phyloP scores from a whole-genome alignment of 345 rosid genomes.

The Hibiscus mutabilis region DNA sequence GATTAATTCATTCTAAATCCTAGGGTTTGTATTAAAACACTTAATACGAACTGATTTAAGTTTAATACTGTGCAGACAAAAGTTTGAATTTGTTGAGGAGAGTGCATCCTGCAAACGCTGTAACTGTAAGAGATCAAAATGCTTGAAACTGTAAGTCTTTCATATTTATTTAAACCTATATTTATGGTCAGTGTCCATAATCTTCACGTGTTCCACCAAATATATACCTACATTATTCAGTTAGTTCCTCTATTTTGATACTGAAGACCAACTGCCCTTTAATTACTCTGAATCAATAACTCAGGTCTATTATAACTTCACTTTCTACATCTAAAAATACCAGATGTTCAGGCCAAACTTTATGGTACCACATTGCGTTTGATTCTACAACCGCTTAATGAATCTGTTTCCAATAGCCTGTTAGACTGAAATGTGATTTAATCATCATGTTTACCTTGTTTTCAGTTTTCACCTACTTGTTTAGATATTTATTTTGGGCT shows the following conservation, averaged over 20 bases:
- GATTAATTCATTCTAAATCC: slow-evolving; percentile 1
- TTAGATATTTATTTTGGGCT: not conserved
- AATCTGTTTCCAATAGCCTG: not conserved
- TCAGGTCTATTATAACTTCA: not conserved
- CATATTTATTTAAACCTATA: slow-evolving; percentile 1
- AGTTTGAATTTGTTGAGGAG: slow-evolving; percentile 32
- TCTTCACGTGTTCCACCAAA: not conserved
- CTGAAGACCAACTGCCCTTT: not conserved
- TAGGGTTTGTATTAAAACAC: not conserved
- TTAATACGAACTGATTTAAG: slow-evolving; percentile 1
- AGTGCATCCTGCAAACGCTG: slow-evolving; percentile 69
- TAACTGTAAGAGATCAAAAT: slow-evolving; percentile 79
- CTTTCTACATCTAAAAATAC: not conserved
- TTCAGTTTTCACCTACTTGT: not conserved
- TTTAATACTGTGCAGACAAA: slow-evolving; percentile 29
- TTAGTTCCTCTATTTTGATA: not conserved
- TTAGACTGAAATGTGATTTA: not conserved
- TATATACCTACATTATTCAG: not conserved
- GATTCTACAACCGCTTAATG: not conserved
- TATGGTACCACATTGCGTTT: not conserved
- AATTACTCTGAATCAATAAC: not conserved
- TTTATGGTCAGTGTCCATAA: not conserved
- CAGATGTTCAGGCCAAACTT: not conserved
- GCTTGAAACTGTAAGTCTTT: slow-evolving; percentile 89
- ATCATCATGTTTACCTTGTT: not conserved